Percentiles rank a stretch among this genome's conserved stretches.
Conservation (phyloP, 805 yeast species). For the Metschnikowia lochheadii region DNA sequence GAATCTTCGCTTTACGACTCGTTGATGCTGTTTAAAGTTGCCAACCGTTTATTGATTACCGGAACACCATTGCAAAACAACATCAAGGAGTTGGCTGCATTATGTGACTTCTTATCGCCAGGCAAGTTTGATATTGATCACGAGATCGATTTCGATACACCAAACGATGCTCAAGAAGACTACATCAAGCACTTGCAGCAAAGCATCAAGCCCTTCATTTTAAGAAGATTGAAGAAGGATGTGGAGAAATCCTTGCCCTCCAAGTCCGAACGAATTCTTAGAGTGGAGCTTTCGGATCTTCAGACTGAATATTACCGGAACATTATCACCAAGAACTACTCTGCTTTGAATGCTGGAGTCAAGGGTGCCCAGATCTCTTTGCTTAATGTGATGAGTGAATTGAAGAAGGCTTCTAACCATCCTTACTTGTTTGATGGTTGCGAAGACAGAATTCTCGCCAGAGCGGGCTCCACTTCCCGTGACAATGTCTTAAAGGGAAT, state of each 20-base stretch:
- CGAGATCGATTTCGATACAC: conserved; percentile 91
- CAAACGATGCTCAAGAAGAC: conserved; percentile 80
- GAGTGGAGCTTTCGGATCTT: conserved; percentile 91
- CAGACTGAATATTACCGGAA: conserved; percentile 95
- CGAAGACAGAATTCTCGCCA: conserved; percentile 72
- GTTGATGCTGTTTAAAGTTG: conserved; percentile 72
- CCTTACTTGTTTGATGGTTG: conserved; percentile 94
- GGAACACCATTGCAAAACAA: conserved; percentile 98
- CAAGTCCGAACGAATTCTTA: conserved; percentile 87
- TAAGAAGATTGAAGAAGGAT: conserved; percentile 92
- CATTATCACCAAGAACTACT: conserved; percentile 84
- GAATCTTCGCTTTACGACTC: conserved; percentile 92
- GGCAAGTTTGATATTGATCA: conserved; percentile 86
- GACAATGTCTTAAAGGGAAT: conserved; percentile 84
- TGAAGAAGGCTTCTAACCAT: conserved; percentile 95
- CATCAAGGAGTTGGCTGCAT: conserved; percentile 90
- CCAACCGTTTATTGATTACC: conserved; percentile 84
- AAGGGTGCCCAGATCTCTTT: conserved; percentile 74
- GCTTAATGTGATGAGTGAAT: conserved; percentile 88
- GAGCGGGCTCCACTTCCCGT: conserved; percentile 59
- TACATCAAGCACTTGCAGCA: conserved; percentile 83
- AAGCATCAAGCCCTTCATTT: conserved; percentile 84
- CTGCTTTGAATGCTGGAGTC: conserved; percentile 84
- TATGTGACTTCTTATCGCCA: conserved; percentile 94
- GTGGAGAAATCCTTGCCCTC: conserved; percentile 96